phyloP scores from a whole-genome alignment of 768 basidiomycete genomes.

The Leccinum obscurum region DNA sequence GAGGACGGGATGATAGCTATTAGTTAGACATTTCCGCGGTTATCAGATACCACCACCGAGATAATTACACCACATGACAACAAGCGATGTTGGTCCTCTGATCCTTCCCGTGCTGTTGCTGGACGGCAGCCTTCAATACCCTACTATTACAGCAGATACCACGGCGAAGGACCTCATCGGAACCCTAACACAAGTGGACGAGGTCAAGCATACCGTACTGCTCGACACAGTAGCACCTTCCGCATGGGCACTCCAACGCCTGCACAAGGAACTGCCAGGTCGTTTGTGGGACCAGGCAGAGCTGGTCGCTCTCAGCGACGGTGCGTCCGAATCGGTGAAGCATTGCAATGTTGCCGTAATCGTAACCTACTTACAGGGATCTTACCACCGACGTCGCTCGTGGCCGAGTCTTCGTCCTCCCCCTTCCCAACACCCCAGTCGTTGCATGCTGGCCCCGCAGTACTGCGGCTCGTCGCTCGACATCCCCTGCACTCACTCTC shows the following conservation, averaged over 20 bases:
- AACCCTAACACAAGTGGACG: constrained; percentile 45
- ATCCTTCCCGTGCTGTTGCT: constrained; percentile 63
- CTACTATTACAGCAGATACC: constrained; percentile 52
- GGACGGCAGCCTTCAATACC: constrained; percentile 61
- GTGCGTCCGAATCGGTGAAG: constrained; percentile 36
- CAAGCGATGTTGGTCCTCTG: constrained; percentile 36
- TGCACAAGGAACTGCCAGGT: constrained; percentile 58
- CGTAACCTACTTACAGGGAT: constrained; percentile 41
- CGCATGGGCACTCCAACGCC: constrained; percentile 70
- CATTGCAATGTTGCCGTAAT: background rate
- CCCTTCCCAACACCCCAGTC: constrained; percentile 69
- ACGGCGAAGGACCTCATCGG: constrained; percentile 62
- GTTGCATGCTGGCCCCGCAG: constrained; percentile 52
- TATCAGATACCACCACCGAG: too few species aligned
- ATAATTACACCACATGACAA: constrained; percentile 16
- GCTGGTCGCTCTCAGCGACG: constrained; percentile 61
- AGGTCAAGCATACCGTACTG: constrained; percentile 48
- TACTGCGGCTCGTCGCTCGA: too few species aligned
- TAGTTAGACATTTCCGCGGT: too few species aligned
- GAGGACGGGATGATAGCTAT: too few species aligned
- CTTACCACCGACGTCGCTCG: constrained; percentile 36
- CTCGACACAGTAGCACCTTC: constrained; percentile 51
- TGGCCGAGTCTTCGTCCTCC: too few species aligned
- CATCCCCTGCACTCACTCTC: constrained; percentile 33
- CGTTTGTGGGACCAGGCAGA: constrained; percentile 73